Conservation (phyloP, 768 basidiomycete species). For the Nidularia sp. region DNA sequence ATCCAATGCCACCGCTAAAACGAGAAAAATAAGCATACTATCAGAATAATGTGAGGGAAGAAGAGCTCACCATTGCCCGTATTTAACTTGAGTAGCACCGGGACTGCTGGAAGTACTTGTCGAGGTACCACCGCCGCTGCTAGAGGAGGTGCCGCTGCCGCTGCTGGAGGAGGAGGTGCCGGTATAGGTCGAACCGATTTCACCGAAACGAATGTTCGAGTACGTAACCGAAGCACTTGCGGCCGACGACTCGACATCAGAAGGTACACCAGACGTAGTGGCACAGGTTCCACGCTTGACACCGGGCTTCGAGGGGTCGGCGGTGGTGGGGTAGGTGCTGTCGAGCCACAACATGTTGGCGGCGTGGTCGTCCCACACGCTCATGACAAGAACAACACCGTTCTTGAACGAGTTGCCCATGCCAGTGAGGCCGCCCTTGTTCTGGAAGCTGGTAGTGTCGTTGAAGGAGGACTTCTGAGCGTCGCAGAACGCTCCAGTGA, state of each 20-base stretch:
- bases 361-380: slow-evolving; percentile 51
- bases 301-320: slow-evolving; percentile 30
- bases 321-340: slow-evolving; percentile 37
- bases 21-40: not conserved
- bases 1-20: slow-evolving; percentile 22
- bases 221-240: slow-evolving; percentile 37
- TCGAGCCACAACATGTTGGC: slow-evolving; percentile 59
- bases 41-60: not conserved
- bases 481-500: slow-evolving; percentile 44
- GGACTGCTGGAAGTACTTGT: slow-evolving; percentile 16
- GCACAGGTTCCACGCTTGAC: slow-evolving; percentile 45
- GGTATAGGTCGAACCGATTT: slow-evolving; percentile 23
- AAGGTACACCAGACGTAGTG: slow-evolving; percentile 39
- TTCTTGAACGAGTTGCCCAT: slow-evolving; percentile 27
- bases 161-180: not conserved
- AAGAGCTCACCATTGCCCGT: slow-evolving; percentile 28
- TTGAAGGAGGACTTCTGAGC: slow-evolving; percentile 39
- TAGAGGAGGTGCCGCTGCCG: not conserved
- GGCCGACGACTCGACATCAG: slow-evolving; percentile 32
- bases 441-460: slow-evolving; percentile 35
- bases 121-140: slow-evolving; percentile 9
- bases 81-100: slow-evolving; percentile 25
- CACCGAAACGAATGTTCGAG: slow-evolving; percentile 51
- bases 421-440: slow-evolving; percentile 35
- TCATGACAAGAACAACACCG: slow-evolving; percentile 40